These are phyloP conservation scores for Apiotrichum domesticum DNA, from an alignment of 1,284 basidiomycete species.

Conservation along the genomic window DNA sequence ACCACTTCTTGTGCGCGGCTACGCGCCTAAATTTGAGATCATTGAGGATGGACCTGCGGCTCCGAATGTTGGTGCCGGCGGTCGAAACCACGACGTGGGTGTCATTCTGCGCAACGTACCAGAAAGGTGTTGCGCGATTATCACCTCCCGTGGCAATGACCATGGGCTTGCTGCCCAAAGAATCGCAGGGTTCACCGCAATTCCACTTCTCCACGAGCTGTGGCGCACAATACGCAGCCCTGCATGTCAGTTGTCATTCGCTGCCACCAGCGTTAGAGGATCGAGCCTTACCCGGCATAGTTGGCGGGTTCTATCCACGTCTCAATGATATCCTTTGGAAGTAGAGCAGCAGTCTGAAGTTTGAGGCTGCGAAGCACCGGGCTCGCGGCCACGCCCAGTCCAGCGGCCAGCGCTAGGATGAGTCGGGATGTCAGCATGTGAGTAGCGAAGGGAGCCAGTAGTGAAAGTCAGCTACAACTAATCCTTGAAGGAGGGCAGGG, in stretches of 20 bases:
- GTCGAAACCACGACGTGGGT: conserved; percentile 18
- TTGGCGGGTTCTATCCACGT: background rate
- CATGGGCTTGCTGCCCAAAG: background rate
- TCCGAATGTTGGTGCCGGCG: conserved; percentile 20
- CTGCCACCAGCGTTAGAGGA: background rate
- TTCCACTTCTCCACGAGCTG: background rate
- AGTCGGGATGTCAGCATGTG: too few relatives aligned
- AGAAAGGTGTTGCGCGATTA: background rate
- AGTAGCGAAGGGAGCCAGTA: too few relatives aligned
- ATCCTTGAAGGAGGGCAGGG: too few relatives aligned
- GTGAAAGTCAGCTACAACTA: too few relatives aligned
- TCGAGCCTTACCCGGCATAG: background rate
- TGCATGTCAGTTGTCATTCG: background rate
- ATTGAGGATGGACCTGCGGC: conserved; percentile 12
- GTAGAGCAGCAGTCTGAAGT: too few relatives aligned
- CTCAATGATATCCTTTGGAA: background rate
- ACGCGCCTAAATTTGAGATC: conserved; percentile 18
- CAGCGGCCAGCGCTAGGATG: too few relatives aligned
- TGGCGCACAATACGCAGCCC: background rate
- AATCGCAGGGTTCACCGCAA: background rate
- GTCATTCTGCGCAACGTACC: conserved; percentile 9
- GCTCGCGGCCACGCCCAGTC: too few relatives aligned
- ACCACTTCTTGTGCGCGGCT: background rate
- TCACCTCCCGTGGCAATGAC: conserved; percentile 2
- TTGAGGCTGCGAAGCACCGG: too few relatives aligned